A percentile compares a stretch with the other conserved stretches of the same genome.
Conservation (phyloP, 257 asterid species). For the Gardenia jasminoides region DNA sequence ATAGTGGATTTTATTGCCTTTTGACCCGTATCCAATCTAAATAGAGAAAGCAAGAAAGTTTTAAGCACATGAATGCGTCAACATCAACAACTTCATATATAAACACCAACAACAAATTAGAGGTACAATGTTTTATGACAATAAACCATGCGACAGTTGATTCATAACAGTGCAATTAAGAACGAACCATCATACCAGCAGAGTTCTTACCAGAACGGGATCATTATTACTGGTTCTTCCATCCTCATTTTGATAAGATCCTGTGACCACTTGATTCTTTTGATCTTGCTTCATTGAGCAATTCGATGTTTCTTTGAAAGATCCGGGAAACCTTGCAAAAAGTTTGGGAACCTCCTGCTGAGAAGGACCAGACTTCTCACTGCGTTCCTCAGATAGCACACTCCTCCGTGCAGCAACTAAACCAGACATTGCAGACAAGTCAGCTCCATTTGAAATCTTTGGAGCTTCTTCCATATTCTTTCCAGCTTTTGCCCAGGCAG, state of each 20-base stretch:
- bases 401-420: conserved; percentile 83
- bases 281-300: conserved; percentile 46
- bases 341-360: conserved; percentile 73
- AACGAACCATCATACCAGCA: background rate
- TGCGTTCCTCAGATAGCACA: conserved; percentile 62
- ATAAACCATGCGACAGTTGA: background rate
- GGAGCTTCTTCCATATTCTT: conserved; percentile 71
- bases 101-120: too few relatives aligned
- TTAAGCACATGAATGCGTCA: background rate
- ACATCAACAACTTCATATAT: background rate
- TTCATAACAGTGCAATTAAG: background rate
- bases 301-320: conserved; percentile 77
- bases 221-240: conserved; percentile 54
- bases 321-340: conserved; percentile 73
- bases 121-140: background rate
- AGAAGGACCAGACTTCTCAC: conserved; percentile 46
- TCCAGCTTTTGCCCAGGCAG: conserved; percentile 78
- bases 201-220: conserved; percentile 56
- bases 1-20: conserved; percentile 81
- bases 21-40: conserved; percentile 75
- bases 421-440: conserved; percentile 69
- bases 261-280: conserved; percentile 28
- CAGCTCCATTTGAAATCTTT: conserved; percentile 52
- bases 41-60: conserved; percentile 4
- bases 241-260: conserved; percentile 46